A percentile compares a stretch with the other conserved stretches of the same genome.
Evolutionary conservation across 1,284 basidiomycete species (phyloP).

Genomic region (Mycosarcoma mackinlayi): DNA sequence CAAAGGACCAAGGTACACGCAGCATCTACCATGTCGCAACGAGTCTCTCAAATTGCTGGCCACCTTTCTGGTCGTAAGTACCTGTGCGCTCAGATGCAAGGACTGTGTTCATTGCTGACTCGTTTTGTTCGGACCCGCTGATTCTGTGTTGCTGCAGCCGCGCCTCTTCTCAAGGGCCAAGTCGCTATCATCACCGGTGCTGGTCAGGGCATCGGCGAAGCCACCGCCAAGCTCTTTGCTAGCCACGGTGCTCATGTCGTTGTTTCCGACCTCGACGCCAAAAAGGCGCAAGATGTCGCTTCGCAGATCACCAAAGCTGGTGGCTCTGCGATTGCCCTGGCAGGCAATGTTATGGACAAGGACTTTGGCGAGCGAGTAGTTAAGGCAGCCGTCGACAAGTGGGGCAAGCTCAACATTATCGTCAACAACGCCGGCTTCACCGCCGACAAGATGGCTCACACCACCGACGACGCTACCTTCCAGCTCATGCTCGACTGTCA

Average conservation of each 20-base stretch:
- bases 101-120: not conserved
- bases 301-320: slow-evolving; percentile 75
- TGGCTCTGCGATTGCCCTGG: slow-evolving; percentile 73
- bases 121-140: not conserved
- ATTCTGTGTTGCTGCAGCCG: slow-evolving; percentile 16
- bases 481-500: slow-evolving; percentile 81
- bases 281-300: slow-evolving; percentile 46
- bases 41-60: slow-evolving; percentile 48
- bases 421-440: slow-evolving; percentile 90
- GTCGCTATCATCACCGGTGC: slow-evolving; percentile 85
- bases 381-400: slow-evolving; percentile 75
- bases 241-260: slow-evolving; percentile 88
- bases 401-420: slow-evolving; percentile 70
- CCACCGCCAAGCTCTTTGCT: slow-evolving; percentile 80
- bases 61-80: slow-evolving; percentile 53
- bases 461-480: slow-evolving; percentile 82
- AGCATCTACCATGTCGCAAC: slow-evolving; percentile 35
- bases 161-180: slow-evolving; percentile 72
- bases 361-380: slow-evolving; percentile 84
- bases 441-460: slow-evolving; percentile 85
- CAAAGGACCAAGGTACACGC: no score
- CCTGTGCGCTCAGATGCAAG: not conserved
- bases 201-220: slow-evolving; percentile 56
- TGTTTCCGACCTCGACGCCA: slow-evolving; percentile 75
- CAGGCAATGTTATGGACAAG: slow-evolving; percentile 61